Evolutionary conservation across 1,139 yeast species (phyloP).

Genomic region (Magnusiomyces tetraspermus): DNA sequence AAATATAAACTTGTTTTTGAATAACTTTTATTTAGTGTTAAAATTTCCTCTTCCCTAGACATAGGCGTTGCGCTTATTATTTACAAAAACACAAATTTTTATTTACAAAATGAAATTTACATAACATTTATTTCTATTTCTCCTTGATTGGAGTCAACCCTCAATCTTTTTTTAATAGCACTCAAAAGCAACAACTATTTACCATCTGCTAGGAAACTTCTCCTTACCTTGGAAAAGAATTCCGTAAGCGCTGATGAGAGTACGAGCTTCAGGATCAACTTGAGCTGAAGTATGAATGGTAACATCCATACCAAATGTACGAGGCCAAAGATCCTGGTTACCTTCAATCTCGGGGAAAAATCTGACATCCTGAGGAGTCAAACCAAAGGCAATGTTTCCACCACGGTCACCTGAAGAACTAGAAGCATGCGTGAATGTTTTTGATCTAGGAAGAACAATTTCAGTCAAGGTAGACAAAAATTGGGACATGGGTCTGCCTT

Average conservation of each 20-base stretch:
- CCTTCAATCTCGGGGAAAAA: constrained; percentile 90
- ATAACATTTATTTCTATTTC: no score
- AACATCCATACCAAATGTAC: constrained; percentile 75
- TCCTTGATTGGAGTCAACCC: background rate
- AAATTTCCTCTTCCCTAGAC: no score
- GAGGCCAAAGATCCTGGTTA: constrained; percentile 85
- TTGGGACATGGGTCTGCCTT: constrained; percentile 78
- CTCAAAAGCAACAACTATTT: background rate
- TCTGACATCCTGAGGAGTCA: constrained; percentile 66
- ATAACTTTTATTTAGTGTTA: no score
- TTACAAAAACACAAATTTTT: no score
- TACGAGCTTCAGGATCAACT: constrained; percentile 86
- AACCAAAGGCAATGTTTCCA: constrained; percentile 83
- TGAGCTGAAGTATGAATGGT: constrained; percentile 84
- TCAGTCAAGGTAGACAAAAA: constrained; percentile 81
- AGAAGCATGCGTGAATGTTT: constrained; percentile 75
- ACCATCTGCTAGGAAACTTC: constrained; percentile 31
- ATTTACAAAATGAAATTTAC: no score
- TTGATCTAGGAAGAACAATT: constrained; percentile 83
- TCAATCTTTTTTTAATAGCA: background rate
- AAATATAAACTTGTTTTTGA: no score
- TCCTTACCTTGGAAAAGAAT: constrained; percentile 60
- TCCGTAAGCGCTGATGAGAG: constrained; percentile 72
- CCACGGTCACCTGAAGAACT: constrained; percentile 70
- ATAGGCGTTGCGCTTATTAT: no score